A percentile compares a stretch with the other conserved stretches of the same genome.
phyloP scores from a whole-genome alignment of 768 basidiomycete genomes.

The Lentinus tigrinus region DNA sequence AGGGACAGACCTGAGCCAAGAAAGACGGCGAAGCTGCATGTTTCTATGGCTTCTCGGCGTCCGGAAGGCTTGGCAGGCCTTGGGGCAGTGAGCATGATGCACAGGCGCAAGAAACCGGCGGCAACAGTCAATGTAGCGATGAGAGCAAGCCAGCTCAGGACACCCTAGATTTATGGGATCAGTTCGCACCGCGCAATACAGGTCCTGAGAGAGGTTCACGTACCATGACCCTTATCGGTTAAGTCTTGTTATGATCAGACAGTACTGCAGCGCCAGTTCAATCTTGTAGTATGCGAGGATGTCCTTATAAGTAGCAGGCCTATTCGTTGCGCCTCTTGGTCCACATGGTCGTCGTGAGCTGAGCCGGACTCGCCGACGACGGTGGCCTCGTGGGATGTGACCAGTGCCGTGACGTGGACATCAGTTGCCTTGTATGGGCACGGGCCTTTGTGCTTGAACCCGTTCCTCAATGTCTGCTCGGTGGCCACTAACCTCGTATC shows the following conservation, averaged over 20 bases:
- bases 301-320: no score
- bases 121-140: background rate
- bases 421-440: background rate
- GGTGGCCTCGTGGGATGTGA: background rate
- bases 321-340: background rate
- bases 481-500: no score
- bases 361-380: conserved; percentile 6
- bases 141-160: background rate
- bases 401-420: background rate
- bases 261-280: no score
- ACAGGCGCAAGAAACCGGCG: background rate
- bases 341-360: background rate
- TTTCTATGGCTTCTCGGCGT: conserved; percentile 14
- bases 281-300: no score
- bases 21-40: conserved; percentile 72
- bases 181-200: background rate
- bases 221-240: background rate
- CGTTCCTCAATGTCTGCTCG: no score
- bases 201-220: background rate
- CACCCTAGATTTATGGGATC: background rate
- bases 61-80: conserved; percentile 1
- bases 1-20: conserved; percentile 79
- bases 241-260: no score
- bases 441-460: no score
- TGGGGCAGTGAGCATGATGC: background rate